These are phyloP conservation scores for Tylopilus balloui DNA, from an alignment of 768 basidiomycete genomes.

Conservation along the genomic window DNA sequence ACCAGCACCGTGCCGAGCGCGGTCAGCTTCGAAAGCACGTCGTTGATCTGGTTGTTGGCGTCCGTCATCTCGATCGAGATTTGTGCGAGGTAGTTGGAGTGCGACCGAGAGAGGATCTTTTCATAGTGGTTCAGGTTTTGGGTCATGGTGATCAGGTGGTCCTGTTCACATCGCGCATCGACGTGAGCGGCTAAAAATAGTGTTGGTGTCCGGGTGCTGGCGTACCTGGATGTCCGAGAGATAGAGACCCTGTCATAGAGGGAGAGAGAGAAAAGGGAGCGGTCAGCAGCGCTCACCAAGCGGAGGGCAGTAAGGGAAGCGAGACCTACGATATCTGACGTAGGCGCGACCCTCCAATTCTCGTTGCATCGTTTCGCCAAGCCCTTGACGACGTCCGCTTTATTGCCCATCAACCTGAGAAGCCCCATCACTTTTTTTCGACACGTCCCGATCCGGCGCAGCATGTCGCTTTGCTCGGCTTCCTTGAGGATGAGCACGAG, in stretches of 20 bases:
- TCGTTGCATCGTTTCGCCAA: constrained; percentile 97
- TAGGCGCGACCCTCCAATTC: constrained; percentile 97
- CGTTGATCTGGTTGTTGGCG: constrained; percentile 99
- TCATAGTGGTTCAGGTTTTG: constrained; percentile 99
- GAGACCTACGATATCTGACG: constrained; percentile 82
- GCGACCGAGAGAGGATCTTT: constrained; percentile 96
- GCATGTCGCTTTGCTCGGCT: constrained; percentile 85
- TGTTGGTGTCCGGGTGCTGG: too few species aligned
- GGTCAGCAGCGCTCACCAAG: constrained; percentile 2
- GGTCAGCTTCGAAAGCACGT: constrained; percentile 94
- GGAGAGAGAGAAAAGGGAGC: too few species aligned
- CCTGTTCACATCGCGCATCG: constrained; percentile 39
- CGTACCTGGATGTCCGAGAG: constrained; percentile 87
- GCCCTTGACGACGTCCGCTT: constrained; percentile 99
- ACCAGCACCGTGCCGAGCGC: constrained; percentile 96
- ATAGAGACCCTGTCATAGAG: constrained; percentile 68
- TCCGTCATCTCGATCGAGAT: constrained; percentile 99
- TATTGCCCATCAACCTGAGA: constrained; percentile 95
- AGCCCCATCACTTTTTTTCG: constrained; percentile 99
- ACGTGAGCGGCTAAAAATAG: constrained; percentile 2
- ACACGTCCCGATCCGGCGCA: constrained; percentile 94
- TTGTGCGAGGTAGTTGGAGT: constrained; percentile 98
- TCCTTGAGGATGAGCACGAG: constrained; percentile 89
- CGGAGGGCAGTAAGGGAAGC: not conserved
- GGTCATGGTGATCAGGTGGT: constrained; percentile 99